Evolutionary conservation across 225 moss, liverwort and hornwort genomes (phyloP), one percentile per base, ranked within the genome.

Genomic region (Anthoceros angustus): DNA sequence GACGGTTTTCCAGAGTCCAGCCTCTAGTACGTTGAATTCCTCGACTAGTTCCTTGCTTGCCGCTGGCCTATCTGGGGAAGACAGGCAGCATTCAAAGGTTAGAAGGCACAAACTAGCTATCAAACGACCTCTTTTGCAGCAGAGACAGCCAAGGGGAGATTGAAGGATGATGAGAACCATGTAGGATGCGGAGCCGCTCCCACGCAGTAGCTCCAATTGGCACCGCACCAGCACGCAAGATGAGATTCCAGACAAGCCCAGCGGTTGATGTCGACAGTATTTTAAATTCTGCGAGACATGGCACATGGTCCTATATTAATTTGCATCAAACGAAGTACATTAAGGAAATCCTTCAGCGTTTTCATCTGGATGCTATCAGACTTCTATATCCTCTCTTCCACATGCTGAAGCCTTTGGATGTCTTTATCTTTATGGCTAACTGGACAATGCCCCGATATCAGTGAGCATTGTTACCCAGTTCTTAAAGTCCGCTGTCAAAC

Each of bases 21-120:
- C 94, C 80, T 95, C 94, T 42, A 95, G 83, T 40, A 88, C 85
- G 63, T 95, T 95, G 43, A 82, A 95, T 62, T 95, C 86, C 14
- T 85, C 66, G 40, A 88, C 90, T 63, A 95, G 86, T 73, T 95
- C 94, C 64, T 77, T 80, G 42, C 85, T 84, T 25, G 88, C 79
- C 67, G 80, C 55, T 72, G 94, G 94, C 62, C 85, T 86, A 71
- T 90, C 94, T 94, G 86, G 60, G 62, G 39, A 43, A 61, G 39
- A 39, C 24, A 74, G 55, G 41, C 38, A 26, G 67, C 9, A 67
- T 9, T 25, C 42, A 16, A 10, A n/a, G 25, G 21, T 46, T 12
- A n/a, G 25, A 26, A 46, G 42, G 18, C 18, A 21, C 32, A 65
- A 15, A 9, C 66, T 42, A 41, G 66, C 41, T 63, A 25, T 39